Percentiles rank a stretch among this genome's conserved stretches.
Conservation (phyloP, 805 yeast species). For the Cyberlindnera japonica region DNA sequence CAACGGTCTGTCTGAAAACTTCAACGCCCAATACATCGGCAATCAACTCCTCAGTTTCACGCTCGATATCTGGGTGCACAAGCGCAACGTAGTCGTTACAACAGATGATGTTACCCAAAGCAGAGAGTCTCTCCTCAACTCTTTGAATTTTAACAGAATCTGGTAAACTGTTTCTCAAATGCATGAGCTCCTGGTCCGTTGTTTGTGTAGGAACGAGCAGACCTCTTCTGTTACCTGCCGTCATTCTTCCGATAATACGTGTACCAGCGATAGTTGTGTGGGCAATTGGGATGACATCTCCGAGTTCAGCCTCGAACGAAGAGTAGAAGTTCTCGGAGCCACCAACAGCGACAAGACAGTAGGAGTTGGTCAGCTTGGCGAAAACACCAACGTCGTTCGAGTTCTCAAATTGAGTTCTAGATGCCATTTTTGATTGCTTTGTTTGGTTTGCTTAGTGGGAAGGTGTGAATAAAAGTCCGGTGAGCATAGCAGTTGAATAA, state of each 20-base stretch:
- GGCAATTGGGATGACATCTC: slow-evolving; percentile 93
- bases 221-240: slow-evolving; percentile 98
- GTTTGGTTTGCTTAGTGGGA: not conserved
- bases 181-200: slow-evolving; percentile 97
- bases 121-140: slow-evolving; percentile 95
- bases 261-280: slow-evolving; percentile 98
- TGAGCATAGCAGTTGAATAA: not conserved
- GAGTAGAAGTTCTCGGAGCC: slow-evolving; percentile 88
- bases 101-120: slow-evolving; percentile 96
- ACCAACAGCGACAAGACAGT: slow-evolving; percentile 94
- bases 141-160: slow-evolving; percentile 94
- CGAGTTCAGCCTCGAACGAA: slow-evolving; percentile 96
- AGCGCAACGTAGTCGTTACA: slow-evolving; percentile 98
- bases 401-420: slow-evolving; percentile 78
- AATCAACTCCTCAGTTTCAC: slow-evolving; percentile 97
- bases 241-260: slow-evolving; percentile 96
- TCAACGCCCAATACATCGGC: slow-evolving; percentile 98
- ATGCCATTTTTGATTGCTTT: slow-evolving; percentile 43
- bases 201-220: slow-evolving; percentile 95
- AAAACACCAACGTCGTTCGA: slow-evolving; percentile 92
- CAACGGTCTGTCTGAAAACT: slow-evolving; percentile 98
- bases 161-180: slow-evolving; percentile 92
- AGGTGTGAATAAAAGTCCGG: not conserved
- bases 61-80: slow-evolving; percentile 98
- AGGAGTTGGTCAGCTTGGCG: slow-evolving; percentile 91